Base-by-base conservation (phyloP, 2,329 filamentous ascomycete genomes). In the Aspergillus tanneri region DNA sequence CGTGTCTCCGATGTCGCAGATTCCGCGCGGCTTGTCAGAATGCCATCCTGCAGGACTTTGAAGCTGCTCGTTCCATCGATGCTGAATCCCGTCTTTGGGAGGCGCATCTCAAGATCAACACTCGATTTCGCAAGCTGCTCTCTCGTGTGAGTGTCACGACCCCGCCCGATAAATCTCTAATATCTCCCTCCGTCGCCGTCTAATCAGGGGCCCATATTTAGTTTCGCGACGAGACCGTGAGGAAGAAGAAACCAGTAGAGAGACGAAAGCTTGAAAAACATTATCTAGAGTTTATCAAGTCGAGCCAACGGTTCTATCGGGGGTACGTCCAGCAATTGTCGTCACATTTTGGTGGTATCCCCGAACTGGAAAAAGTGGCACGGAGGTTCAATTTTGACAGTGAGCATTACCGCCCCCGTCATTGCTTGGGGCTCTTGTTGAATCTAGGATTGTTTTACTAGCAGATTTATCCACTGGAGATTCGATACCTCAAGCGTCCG, bases 291-390 rank as follows among this genome's bases (percentile, higher is more conserved):
- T 97, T 95, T 67, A 83, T 97, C 59, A 95, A 92, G 70, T 86
- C 85, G 38, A 87, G 90, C 56, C 88, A 93, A 69, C 83, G 84
- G 61, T 96, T 95, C 69, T 97, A 97, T 76, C 84, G 87, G 62
- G 85, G 84, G 56, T 93, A 89, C 62, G 86, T 96, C 46, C 84
- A 92, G 67, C 83, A 85, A 47, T 77, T 96, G 19, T 84, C 86
- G 44, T 76, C 75, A 14, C 75, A 77, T 50, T 83, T 78, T 55
- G 74, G 77, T 27, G 78, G 77, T 30, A 76, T 85, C 32, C 68
- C 76, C 5, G 81, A 84, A 60, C 67, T 86, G 58, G 74, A 80
- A 58, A 76, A 77, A 48, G 75, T 85, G 46, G 81, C 82, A 24
- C 62, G 59, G 50, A 74, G 74, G 49, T 76, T 78, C 64, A 72